phyloP scores from a whole-genome alignment of 2,329 filamentous ascomycete genomes.

The Xylaria sp. region DNA sequence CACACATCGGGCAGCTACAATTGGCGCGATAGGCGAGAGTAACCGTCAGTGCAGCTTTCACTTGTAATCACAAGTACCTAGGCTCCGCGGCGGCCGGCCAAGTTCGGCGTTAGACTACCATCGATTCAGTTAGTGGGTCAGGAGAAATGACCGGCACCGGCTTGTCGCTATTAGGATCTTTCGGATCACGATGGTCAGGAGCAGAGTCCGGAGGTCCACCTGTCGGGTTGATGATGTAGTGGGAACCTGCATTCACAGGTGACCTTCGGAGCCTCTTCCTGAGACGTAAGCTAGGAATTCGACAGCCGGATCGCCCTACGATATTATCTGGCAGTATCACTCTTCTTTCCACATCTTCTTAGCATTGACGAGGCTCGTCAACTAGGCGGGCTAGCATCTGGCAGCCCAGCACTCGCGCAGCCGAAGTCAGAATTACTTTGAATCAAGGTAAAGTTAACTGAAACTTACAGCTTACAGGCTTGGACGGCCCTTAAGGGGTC shows the following conservation, averaged over 20 bases:
- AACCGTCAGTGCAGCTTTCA: background rate
- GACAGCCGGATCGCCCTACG: background rate
- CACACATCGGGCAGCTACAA: background rate
- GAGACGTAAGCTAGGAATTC: background rate
- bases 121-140: background rate
- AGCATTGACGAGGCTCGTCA: background rate
- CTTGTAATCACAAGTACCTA: background rate
- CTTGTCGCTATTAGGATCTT: background rate
- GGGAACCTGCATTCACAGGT: background rate
- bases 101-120: too few relatives aligned
- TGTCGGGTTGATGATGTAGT: background rate
- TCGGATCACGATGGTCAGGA: background rate
- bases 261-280: background rate
- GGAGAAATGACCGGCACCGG: background rate
- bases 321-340: background rate
- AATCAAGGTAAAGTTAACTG: too few relatives aligned
- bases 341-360: background rate
- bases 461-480: too few relatives aligned
- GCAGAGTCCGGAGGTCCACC: background rate
- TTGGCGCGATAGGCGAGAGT: background rate
- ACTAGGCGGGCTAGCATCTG: background rate
- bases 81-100: too few relatives aligned
- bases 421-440: background rate
- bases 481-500: too few relatives aligned
- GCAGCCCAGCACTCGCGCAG: background rate